Conservation (phyloP, 257 asterid species). For the Nicotiana tabacum region DNA sequence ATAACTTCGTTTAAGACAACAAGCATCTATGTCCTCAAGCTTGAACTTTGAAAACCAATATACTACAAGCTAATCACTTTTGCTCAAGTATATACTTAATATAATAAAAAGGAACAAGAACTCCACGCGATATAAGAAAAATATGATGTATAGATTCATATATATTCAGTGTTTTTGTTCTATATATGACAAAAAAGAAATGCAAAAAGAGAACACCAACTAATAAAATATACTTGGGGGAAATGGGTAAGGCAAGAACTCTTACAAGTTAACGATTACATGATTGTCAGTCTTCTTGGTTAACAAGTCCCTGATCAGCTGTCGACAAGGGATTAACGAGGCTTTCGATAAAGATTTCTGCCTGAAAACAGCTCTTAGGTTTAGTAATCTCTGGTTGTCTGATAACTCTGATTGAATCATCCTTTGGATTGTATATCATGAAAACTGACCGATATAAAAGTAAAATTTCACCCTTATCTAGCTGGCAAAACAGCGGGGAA, state of each 20-base stretch:
- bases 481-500: conserved; percentile 18
- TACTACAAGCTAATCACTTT: too few species aligned
- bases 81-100: too few species aligned
- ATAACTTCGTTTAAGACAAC: too few species aligned
- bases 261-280: neutral
- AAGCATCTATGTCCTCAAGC: too few species aligned
- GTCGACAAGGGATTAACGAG: conserved; percentile 26
- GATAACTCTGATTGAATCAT: neutral
- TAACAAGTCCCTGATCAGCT: neutral
- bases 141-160: neutral
- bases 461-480: conserved; percentile 30
- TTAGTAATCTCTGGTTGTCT: conserved; percentile 18
- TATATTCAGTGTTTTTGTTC: neutral
- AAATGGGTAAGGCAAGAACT: neutral
- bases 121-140: neutral
- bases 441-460: conserved; percentile 10
- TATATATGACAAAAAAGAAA: neutral
- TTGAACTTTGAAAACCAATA: too few species aligned
- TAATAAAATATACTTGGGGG: neutral
- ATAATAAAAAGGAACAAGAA: too few species aligned
- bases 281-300: neutral
- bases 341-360: conserved; percentile 35
- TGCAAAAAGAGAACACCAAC: neutral
- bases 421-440: neutral
- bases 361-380: conserved; percentile 10